Evolutionary conservation across 352 stramenopile genomes (phyloP), one percentile per base, ranked within the genome.

Genomic region (Chrysophaeum taylorii): DNA sequence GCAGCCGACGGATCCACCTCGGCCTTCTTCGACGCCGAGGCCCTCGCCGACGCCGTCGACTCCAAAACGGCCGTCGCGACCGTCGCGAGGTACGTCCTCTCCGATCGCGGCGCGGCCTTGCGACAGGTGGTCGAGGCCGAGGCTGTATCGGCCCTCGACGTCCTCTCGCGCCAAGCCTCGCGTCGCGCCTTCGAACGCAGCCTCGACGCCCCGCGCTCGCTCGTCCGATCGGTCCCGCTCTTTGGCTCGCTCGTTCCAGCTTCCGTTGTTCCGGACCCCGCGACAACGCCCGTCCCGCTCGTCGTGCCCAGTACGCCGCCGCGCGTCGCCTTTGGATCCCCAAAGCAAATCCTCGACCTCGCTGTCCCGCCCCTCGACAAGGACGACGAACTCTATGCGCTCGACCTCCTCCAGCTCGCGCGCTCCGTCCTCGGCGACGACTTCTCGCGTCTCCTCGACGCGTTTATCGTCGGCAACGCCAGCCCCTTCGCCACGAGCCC

Each of bases 11-110:
- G 84, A 69, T 79, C 85, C 60, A 80, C 79, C 29, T 76, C 76
- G 15, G 77, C 79, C n/a, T 88, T 89, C 77, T 80, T 90, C 39
- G 84, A 90, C 74, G 71, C 89, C 38, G 83, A 90, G 75, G 76
- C 78, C 37, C 81, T 79, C 27, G 80, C 87, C 43, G 75, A 85
- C 68, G 82, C 76, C 33, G 68, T 89, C 15, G 78, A 69, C 41
- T 76, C 86, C 36, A 61, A 31, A 72, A 87, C 54, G 80, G 76
- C 31, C 68, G 18, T 29, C 29, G 29, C 5, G 16, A 29, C 5
- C 60, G 21, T 52, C 21, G 38, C 70, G 1, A 86, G 86, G 48
- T 82, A 85, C 43, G 33, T 89, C 0, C 64, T 89, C 31, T 83
- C 78, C 21, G 79, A 84, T n/a, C 70, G 83, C 68, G 76, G 78